Base-by-base conservation (phyloP, 371 early-diverging fungal species). In the Mortierella sp. region DNA sequence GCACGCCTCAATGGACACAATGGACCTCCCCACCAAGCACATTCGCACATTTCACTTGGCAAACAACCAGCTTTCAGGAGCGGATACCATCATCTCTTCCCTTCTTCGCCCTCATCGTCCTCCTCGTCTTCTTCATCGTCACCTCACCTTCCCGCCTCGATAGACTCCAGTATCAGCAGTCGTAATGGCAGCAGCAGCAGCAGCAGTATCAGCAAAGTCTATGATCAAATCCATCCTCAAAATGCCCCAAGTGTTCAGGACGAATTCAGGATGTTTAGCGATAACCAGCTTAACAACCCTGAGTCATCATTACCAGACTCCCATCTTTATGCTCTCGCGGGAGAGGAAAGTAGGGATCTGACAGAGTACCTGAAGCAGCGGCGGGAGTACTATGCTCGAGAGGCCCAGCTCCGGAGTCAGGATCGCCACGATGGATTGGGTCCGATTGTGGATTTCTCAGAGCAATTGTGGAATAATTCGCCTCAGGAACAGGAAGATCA, bases 371-470 rank as follows among this genome's bases (percentile, higher is more conserved):
- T 72, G 21, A 57, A 29, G 47, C 62, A 67, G 16, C 73, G 76
- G 7, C 64, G 63, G 29, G 68, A 68, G 14, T 67, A 68, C 40
- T 74, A 74, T n/a, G 17, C 55, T 0, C 68, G 61, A 0, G 76
- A 74, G 29, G 68, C 76, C 7, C 19, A 17, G 17, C n/a, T 57
- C n/a, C 52, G 76, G 41, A 64, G 76, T 43, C 60, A 43, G 41
- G 76, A 74, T 45, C 51, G 64, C 12, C 37, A 68, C 13, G 76
- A 74, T 54, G 76, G 76, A 3, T 51, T 74, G 1, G 76, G 76
- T 16, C 76, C 76, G 1, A 68, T 74, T 43, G 28, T 74, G 6
- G 76, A 74, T 53, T 74, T 60, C 48, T 63, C 68, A 12, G 49
- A 63, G 25, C 39, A 31, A 9, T n/a, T 43, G 6, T n/a, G 16